Evolutionary conservation across 176 grass and related monocot species (phyloP).

Genomic region (Oryza meridionalis): DNA sequence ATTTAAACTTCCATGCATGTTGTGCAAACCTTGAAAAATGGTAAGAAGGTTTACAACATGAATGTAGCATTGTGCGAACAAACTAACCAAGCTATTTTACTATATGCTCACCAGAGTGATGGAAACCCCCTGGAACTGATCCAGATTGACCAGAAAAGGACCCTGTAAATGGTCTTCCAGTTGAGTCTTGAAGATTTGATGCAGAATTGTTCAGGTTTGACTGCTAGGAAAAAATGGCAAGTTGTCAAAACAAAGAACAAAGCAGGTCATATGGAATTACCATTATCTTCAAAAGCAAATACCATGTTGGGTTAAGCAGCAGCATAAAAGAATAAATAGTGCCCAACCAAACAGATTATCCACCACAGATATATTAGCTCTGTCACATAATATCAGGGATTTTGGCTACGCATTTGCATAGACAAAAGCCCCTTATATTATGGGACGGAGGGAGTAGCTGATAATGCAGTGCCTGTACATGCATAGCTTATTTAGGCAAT

Average conservation of each 20-base stretch:
- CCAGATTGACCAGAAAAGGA: constrained; percentile 87
- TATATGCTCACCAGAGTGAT: constrained; percentile 79
- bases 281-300: constrained; percentile 11
- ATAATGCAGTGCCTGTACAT: background rate
- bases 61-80: background rate
- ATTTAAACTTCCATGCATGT: constrained; percentile 81
- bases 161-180: constrained; percentile 68
- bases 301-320: background rate
- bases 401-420: too few relatives aligned
- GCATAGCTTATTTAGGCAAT: background rate
- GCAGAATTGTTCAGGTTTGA: constrained; percentile 72
- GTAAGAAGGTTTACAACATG: constrained; percentile 24
- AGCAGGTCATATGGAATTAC: background rate
- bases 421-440: too few relatives aligned
- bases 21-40: constrained; percentile 73
- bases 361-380: background rate
- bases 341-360: constrained; percentile 12
- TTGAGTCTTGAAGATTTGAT: constrained; percentile 86
- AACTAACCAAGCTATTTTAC: background rate
- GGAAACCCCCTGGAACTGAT: constrained; percentile 67
- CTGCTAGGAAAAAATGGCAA: constrained; percentile 45
- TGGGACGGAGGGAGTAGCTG: background rate
- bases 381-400: too few relatives aligned
- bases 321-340: background rate
- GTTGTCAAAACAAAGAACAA: constrained; percentile 10